A percentile compares a stretch with the other conserved stretches of the same genome.
Conservation (phyloP, 352 stramenopile species). For the Phytophthora aleatoria region DNA sequence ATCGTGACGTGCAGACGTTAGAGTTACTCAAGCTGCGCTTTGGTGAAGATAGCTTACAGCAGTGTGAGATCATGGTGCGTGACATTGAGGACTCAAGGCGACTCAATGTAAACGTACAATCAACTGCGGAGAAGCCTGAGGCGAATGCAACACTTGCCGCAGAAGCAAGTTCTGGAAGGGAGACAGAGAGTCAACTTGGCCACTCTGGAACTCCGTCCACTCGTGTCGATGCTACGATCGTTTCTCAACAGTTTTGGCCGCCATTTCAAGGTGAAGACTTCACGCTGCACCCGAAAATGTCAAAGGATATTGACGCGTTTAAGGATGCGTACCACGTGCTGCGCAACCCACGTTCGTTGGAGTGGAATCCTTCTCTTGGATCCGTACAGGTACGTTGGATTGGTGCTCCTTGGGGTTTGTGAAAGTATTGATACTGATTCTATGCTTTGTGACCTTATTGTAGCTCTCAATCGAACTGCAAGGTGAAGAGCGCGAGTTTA, state of each 20-base stretch:
- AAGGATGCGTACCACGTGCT: constrained; percentile 91
- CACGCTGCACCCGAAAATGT: constrained; percentile 86
- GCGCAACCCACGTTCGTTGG: constrained; percentile 93
- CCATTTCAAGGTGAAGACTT: constrained; percentile 94
- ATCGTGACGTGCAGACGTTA: constrained; percentile 94
- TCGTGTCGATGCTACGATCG: constrained; percentile 91
- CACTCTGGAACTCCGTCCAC: not conserved
- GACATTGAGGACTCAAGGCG: constrained; percentile 97
- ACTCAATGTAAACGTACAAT: constrained; percentile 91
- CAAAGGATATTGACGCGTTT: constrained; percentile 86
- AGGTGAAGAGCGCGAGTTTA: constrained; percentile 81
- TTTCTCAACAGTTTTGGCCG: constrained; percentile 98
- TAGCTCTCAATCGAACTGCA: constrained; percentile 90
- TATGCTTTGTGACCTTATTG: not conserved
- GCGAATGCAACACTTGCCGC: not conserved
- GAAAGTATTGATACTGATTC: too few species aligned
- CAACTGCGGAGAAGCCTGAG: constrained; percentile 28
- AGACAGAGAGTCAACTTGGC: not conserved
- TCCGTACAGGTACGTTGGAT: constrained; percentile 81
- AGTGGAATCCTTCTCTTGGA: constrained; percentile 95
- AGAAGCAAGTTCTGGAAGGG: constrained; percentile 8
- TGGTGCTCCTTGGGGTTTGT: not conserved
- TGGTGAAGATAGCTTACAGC: constrained; percentile 92
- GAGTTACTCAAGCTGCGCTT: constrained; percentile 98
- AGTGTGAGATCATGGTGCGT: constrained; percentile 98